Evolutionary conservation across 2,329 filamentous ascomycete species (phyloP).

Genomic region (Sarocladiaceae sp.): DNA sequence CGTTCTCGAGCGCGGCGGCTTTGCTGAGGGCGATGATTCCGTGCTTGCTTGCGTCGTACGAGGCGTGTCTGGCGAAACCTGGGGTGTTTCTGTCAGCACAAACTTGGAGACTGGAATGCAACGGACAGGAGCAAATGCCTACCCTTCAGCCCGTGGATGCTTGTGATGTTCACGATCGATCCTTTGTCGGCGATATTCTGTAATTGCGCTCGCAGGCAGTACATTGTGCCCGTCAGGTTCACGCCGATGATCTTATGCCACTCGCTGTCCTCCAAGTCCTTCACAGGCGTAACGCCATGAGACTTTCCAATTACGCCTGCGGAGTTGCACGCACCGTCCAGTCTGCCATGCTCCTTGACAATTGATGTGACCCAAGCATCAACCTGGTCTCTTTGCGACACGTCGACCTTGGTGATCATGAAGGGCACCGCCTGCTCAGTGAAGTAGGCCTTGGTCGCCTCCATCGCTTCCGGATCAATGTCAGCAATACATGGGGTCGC

Average conservation of each 20-base stretch:
- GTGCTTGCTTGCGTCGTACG: conserved; percentile 29
- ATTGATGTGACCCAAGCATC: conserved; percentile 41
- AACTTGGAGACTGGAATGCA: too few species aligned
- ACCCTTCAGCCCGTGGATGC: conserved; percentile 38
- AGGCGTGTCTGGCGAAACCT: conserved; percentile 25
- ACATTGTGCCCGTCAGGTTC: conserved; percentile 43
- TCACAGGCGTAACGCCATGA: conserved; percentile 31
- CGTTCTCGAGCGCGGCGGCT: conserved; percentile 27
- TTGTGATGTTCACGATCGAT: conserved; percentile 53
- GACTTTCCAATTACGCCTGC: conserved; percentile 43
- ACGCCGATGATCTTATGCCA: conserved; percentile 40
- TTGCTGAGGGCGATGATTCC: conserved; percentile 27
- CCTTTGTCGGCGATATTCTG: conserved; percentile 40
- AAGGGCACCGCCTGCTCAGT: conserved; percentile 17
- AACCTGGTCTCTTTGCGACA: conserved; percentile 39
- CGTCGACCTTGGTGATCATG: conserved; percentile 35
- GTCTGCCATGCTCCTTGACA: conserved; percentile 38
- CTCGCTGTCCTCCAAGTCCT: conserved; percentile 36
- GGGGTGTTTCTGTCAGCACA: neutral
- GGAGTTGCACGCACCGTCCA: conserved; percentile 48
- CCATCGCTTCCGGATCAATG: conserved; percentile 25
- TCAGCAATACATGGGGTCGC: conserved; percentile 32
- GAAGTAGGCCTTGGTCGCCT: conserved; percentile 25
- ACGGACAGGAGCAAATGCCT: too few species aligned
- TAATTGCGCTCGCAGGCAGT: conserved; percentile 38